These are phyloP conservation scores for Neurospora sp. DNA, from an alignment of 495 filamentous ascomycete species.

Conservation along the genomic window DNA sequence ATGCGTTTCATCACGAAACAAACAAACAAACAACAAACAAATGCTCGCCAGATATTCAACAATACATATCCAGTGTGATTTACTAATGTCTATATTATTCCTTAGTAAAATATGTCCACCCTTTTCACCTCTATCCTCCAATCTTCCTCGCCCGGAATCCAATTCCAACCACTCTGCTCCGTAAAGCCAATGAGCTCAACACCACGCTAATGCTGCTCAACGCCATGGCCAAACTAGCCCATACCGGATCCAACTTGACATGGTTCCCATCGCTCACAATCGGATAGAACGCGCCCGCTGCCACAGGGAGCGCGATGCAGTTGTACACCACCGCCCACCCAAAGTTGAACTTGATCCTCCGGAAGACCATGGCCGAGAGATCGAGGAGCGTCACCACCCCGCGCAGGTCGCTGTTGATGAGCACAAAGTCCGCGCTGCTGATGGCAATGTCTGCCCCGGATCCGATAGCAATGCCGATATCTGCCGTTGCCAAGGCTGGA, in stretches of 20 bases:
- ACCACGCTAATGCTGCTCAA: conserved; percentile 75
- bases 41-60: not conserved
- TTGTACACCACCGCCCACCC: conserved; percentile 87
- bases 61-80: too few relatives aligned
- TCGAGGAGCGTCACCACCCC: conserved; percentile 63
- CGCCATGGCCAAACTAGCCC: conserved; percentile 83
- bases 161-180: conserved; percentile 34
- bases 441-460: conserved; percentile 81
- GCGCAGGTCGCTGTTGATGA: conserved; percentile 62
- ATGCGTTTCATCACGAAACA: not conserved
- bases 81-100: not conserved
- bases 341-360: conserved; percentile 78
- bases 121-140: not conserved
- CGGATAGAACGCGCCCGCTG: conserved; percentile 73
- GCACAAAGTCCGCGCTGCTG: conserved; percentile 70
- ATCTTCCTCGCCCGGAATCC: conserved; percentile 35
- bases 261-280: conserved; percentile 43
- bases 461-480: conserved; percentile 77
- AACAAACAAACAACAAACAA: not conserved
- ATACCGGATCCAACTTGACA: conserved; percentile 62
- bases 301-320: conserved; percentile 64
- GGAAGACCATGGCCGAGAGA: conserved; percentile 62
- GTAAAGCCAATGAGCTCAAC: conserved; percentile 57
- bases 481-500: conserved; percentile 67
- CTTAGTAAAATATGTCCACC: not conserved